A percentile compares a stretch with the other conserved stretches of the same genome.
Evolutionary conservation across 73 alveolate species (phyloP).

Genomic region (Paramecium pentaurelia): DNA sequence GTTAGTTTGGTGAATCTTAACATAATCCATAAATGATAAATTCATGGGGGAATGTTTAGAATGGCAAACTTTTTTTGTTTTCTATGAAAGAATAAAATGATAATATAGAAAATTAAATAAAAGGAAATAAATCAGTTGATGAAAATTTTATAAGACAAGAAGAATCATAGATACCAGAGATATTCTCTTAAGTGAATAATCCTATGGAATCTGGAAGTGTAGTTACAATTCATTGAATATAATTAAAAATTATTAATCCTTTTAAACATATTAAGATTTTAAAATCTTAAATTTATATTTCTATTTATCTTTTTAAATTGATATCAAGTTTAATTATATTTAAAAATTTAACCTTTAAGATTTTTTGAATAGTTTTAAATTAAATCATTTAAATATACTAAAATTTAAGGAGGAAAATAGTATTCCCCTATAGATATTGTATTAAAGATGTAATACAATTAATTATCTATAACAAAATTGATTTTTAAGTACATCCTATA

Average conservation of each 20-base stretch:
- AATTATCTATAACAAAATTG: no score
- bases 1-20: constrained; percentile 8
- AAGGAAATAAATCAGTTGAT: background rate
- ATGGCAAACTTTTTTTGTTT: background rate
- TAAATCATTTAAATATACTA: no score
- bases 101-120: background rate
- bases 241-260: background rate
- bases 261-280: no score
- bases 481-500: no score
- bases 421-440: no score
- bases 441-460: no score
- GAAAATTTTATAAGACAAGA: background rate
- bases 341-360: no score
- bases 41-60: constrained; percentile 13
- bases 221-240: background rate
- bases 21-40: background rate
- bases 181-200: background rate
- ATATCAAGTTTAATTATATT: no score
- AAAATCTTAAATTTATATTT: background rate
- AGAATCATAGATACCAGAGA: constrained; percentile 16
- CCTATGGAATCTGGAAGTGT: constrained; percentile 29
- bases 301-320: background rate
- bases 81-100: background rate
- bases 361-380: no score
- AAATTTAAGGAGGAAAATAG: no score